A percentile compares a stretch with the other conserved stretches of the same genome.
Conservation (phyloP, 257 asterid genomes). For the Solanum acaule region DNA sequence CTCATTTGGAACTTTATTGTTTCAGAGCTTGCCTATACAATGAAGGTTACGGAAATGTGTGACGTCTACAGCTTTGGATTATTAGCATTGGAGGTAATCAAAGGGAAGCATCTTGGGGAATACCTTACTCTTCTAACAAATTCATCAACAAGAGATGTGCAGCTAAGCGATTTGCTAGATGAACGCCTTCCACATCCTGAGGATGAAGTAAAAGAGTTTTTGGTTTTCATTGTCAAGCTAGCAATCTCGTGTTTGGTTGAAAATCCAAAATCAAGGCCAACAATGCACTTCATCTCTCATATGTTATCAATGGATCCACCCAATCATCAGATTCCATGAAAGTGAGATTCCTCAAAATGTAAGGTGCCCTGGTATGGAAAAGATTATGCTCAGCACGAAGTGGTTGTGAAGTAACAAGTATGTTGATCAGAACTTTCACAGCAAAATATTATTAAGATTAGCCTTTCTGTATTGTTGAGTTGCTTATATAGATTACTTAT, state of each 20-base stretch:
- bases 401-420: background rate
- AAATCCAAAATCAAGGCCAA: slow-evolving; percentile 1
- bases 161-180: background rate
- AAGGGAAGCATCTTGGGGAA: background rate
- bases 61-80: slow-evolving; percentile 13
- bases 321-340: background rate
- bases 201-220: background rate
- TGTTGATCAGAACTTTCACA: background rate
- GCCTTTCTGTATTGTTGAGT: background rate
- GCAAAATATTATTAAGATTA: background rate
- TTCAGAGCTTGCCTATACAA: slow-evolving; percentile 5
- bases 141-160: background rate
- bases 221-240: background rate
- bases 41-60: slow-evolving; percentile 6
- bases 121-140: background rate
- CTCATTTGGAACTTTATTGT: background rate
- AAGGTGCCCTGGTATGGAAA: background rate
- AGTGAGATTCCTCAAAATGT: background rate
- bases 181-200: background rate
- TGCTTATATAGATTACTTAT: background rate
- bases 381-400: background rate
- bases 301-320: background rate
- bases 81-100: slow-evolving; percentile 5
- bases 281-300: background rate
- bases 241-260: background rate